Evolutionary conservation across 495 filamentous ascomycete species (phyloP).

Genomic region (Tirmania nivea): DNA sequence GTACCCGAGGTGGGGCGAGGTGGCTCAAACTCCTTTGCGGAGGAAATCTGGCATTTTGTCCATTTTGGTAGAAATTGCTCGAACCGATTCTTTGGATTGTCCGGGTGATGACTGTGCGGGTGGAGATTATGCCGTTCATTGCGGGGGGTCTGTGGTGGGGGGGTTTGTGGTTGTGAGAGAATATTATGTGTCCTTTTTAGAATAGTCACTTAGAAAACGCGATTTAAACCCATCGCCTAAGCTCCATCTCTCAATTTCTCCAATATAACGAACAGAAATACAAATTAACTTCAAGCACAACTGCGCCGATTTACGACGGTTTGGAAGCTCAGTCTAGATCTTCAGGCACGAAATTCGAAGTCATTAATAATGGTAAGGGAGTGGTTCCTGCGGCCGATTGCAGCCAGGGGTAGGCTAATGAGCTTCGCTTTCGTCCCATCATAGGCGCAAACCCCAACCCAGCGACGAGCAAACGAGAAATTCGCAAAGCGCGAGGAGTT

Average conservation of each 20-base stretch:
- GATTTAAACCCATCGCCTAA: not conserved
- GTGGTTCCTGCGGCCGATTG: not conserved
- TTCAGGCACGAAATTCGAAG: conserved; percentile 2
- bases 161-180: conserved; percentile 13
- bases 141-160: not conserved
- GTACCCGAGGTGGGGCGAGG: not conserved
- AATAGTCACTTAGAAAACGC: not conserved
- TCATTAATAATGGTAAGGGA: conserved; percentile 13
- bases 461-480: conserved; percentile 69
- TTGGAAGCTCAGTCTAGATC: not conserved
- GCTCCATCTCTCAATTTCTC: conserved; percentile 7
- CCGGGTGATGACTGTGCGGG: not conserved
- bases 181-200: conserved; percentile 12
- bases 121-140: not conserved
- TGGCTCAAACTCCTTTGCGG: not conserved
- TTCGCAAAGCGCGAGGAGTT: conserved; percentile 59
- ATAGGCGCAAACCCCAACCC: conserved; percentile 85
- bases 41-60: not conserved
- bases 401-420: not conserved
- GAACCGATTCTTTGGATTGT: not conserved
- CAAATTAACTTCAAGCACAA: not conserved
- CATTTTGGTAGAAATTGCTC: not conserved
- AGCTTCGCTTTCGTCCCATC: not conserved
- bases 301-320: not conserved
- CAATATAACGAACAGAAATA: not conserved